Evolutionary conservation across 192 early-diverging fungal genomes (phyloP).

Genomic region (Gryganskiella cystojenkinii): DNA sequence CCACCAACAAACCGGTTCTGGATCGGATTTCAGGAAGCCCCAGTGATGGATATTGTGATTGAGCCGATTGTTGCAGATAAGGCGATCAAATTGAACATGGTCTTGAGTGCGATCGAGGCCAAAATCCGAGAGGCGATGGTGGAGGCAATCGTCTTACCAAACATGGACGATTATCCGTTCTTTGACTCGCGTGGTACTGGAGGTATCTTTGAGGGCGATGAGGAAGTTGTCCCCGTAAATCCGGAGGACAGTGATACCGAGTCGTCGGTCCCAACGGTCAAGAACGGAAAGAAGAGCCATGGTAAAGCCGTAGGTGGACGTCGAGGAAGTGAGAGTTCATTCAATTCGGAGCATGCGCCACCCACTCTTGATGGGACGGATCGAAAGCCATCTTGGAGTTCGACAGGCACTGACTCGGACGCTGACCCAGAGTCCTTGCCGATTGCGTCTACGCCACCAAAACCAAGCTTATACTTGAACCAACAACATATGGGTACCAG

Average conservation of each 20-base stretch:
- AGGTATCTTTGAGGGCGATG: constrained; percentile 66
- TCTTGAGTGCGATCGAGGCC: constrained; percentile 86
- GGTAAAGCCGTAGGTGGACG: constrained; percentile 5
- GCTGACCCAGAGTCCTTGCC: constrained; percentile 18
- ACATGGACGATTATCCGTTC: constrained; percentile 92
- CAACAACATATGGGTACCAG: constrained; percentile 25
- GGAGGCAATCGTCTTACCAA: constrained; percentile 85
- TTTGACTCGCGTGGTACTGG: constrained; percentile 71
- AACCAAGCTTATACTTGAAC: constrained; percentile 13
- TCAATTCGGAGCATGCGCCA: constrained; percentile 20
- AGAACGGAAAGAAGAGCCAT: constrained; percentile 1
- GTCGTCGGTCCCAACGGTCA: constrained; percentile 3
- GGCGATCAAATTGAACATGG: constrained; percentile 77
- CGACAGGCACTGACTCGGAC: constrained; percentile 36
- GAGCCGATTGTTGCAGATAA: constrained; percentile 90
- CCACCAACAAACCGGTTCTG: constrained; percentile 89
- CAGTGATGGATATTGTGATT: constrained; percentile 78
- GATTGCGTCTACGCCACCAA: constrained; percentile 3
- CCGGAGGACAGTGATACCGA: constrained; percentile 39
- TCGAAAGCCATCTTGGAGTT: constrained; percentile 40
- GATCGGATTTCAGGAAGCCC: constrained; percentile 88
- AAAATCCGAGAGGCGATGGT: constrained; percentile 87
- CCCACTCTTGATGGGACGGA: not conserved
- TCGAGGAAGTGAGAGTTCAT: constrained; percentile 38
- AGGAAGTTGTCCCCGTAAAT: constrained; percentile 26